Percentiles rank a stretch among this genome's conserved stretches.
Evolutionary conservation across 352 stramenopile species (phyloP).

Genomic region (Pythium folliculosum): DNA sequence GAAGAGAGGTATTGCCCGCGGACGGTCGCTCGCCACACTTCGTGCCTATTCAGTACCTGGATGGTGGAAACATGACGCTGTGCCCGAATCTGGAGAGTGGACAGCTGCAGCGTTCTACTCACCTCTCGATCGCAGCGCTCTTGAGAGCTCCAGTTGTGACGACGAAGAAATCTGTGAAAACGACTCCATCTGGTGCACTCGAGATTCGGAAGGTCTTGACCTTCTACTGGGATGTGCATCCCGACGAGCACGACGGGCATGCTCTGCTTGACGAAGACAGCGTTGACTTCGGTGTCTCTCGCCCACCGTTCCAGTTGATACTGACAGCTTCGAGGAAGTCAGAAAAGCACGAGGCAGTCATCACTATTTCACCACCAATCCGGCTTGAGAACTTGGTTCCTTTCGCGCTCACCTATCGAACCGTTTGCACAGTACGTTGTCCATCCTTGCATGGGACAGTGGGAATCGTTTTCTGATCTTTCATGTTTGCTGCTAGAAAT

Average conservation of each 20-base stretch:
- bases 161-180: conserved; percentile 31
- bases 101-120: conserved; percentile 56
- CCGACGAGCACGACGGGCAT: conserved; percentile 21
- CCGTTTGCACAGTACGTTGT: conserved; percentile 58
- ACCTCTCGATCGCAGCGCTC: conserved; percentile 61
- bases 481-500: conserved; percentile 44
- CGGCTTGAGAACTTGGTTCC: conserved; percentile 76
- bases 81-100: conserved; percentile 63
- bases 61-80: conserved; percentile 69
- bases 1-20: conserved; percentile 52
- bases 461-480: not conserved
- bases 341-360: conserved; percentile 72
- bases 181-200: conserved; percentile 41
- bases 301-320: conserved; percentile 77
- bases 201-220: conserved; percentile 68
- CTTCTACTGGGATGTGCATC: conserved; percentile 77
- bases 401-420: conserved; percentile 73
- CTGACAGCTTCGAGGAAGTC: conserved; percentile 72
- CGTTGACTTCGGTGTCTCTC: conserved; percentile 42
- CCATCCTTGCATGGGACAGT: not conserved
- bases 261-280: conserved; percentile 1
- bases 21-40: conserved; percentile 60
- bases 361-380: conserved; percentile 69
- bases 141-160: conserved; percentile 35
- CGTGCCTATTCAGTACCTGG: conserved; percentile 79